A percentile compares a stretch with the other conserved stretches of the same genome.
phyloP scores from a whole-genome alignment of 805 yeast genomes.

The Huiozyma sinensis region DNA sequence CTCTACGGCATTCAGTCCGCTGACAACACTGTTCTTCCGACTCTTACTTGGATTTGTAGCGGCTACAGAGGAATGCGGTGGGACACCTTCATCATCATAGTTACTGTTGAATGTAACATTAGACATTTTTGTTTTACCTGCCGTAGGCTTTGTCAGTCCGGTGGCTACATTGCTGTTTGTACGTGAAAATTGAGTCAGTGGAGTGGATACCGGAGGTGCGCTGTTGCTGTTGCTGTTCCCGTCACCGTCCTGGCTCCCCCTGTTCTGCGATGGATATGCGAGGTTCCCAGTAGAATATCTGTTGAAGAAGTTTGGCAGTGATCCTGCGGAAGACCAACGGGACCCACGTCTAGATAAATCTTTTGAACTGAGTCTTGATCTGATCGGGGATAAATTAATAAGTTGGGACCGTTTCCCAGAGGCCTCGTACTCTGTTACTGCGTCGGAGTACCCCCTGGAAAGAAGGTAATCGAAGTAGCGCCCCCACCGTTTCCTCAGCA shows the following conservation, averaged over 20 bases:
- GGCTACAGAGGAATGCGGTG: constrained; percentile 6
- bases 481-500: constrained; percentile 72
- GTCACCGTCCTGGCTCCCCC: neutral
- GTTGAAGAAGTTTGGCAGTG: constrained; percentile 1
- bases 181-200: neutral
- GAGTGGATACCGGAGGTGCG: neutral
- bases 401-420: constrained; percentile 1
- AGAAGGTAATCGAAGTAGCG: constrained; percentile 51
- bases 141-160: neutral
- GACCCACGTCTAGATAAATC: constrained; percentile 5
- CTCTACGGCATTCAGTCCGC: neutral
- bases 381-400: constrained; percentile 3
- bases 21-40: neutral
- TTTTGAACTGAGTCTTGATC: constrained; percentile 2
- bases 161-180: neutral
- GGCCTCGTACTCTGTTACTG: constrained; percentile 26
- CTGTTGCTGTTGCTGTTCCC: neutral
- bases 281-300: neutral
- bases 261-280: neutral
- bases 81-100: constrained; percentile 11
- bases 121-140: neutral
- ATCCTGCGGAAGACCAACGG: constrained; percentile 7
- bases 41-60: neutral
- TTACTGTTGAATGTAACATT: constrained; percentile 1
- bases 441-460: constrained; percentile 53